A percentile compares a stretch with the other conserved stretches of the same genome.
Evolutionary conservation across 306 rosid genomes (phyloP).

Genomic region (Quercus parvula): DNA sequence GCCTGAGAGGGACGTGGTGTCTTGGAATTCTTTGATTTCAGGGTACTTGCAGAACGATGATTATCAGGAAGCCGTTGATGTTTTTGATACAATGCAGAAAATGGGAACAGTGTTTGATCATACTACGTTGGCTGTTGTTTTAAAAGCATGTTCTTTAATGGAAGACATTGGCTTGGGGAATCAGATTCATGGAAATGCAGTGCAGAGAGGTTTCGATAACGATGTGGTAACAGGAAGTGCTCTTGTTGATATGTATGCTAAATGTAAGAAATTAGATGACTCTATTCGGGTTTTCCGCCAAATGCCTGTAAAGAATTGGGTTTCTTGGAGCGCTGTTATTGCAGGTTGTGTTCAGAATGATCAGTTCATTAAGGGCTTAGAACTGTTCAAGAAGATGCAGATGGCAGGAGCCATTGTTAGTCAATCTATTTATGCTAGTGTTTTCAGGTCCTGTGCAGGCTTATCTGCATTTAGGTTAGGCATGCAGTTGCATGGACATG

Average conservation of each 20-base stretch:
- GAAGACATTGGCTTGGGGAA: conserved; percentile 54
- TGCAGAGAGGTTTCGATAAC: conserved; percentile 53
- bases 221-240: conserved; percentile 77
- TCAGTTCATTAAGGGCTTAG: conserved; percentile 46
- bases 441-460: conserved; percentile 79
- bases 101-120: conserved; percentile 39
- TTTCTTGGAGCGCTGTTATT: conserved; percentile 78
- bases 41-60: conserved; percentile 53
- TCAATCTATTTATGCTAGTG: conserved; percentile 83
- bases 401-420: conserved; percentile 61
- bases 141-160: conserved; percentile 58
- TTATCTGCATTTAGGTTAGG: conserved; percentile 60
- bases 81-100: conserved; percentile 53
- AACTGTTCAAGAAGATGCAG: conserved; percentile 66
- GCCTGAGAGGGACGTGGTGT: conserved; percentile 71
- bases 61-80: conserved; percentile 25
- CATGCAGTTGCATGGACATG: conserved; percentile 69
- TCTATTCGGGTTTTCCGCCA: conserved; percentile 51
- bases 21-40: conserved; percentile 80
- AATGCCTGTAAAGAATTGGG: conserved; percentile 62
- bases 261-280: conserved; percentile 46
- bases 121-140: conserved; percentile 54
- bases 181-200: conserved; percentile 64
- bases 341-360: conserved; percentile 80
- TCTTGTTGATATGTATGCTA: conserved; percentile 73